Base-by-base conservation (phyloP, 106 monocot species). In the Hemerocallis citrina region DNA sequence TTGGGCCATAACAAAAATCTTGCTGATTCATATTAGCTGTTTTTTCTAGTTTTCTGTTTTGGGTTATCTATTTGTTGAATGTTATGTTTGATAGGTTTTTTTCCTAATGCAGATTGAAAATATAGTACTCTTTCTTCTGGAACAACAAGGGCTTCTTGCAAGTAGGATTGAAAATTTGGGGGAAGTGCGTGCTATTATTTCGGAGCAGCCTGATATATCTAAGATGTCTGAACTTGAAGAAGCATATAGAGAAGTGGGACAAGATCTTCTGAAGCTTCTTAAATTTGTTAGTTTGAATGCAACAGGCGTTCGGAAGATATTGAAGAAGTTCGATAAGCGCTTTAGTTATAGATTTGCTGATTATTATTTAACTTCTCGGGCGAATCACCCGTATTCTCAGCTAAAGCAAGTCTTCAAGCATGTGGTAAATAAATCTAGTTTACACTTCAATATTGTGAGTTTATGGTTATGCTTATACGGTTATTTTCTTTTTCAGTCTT, bases 371-470 rank as follows among this genome's bases (percentile, higher is more conserved):
- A 71, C 79, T 22, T 85, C 88, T 58, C 75, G 95, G 33, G 72
- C 90, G 62, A 96, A 87, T 55, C 95, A 96, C 68, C 95, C 95
- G 33, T 91, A 96, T 66, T 96, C 95, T 49, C 95, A 91, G 71
- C 74, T 96, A 15, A 86, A 96, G 36, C 95, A 96, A 65, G 81
- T 96, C 61, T 90, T 96, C 64, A 96, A 96, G 64, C 95, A 96
- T 77, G 95, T 96, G 90, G 95, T 96, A 96, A 45, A n/a, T 56
- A 36, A 40, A 3, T 25, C 27, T 38, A 40, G 15, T 16, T 32
- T 28, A 60, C 57, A 36, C 20, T 16, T 37, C 20, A 32, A 14
- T n/a, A n/a, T 38, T 5, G 5, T 6, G 11, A 38, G 7, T 38
- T 38, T 38, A 38, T 63, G 42, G 15, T 43, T 62, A 8, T 60